Evolutionary conservation across 2,329 filamentous ascomycete genomes (phyloP).

Genomic region (Aspergillus sp.): DNA sequence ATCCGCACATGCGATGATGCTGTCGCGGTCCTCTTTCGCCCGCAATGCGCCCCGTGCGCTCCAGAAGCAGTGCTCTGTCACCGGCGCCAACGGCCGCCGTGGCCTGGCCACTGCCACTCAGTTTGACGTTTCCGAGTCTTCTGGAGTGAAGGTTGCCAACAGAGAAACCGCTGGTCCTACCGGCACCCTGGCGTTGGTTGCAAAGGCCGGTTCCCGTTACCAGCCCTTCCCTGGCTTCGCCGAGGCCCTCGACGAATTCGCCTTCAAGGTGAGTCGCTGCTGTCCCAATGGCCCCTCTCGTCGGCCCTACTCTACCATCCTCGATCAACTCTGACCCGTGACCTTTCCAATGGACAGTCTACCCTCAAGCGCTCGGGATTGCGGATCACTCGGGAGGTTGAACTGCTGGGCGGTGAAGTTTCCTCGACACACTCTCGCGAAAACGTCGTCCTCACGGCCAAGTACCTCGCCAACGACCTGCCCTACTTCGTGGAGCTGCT

Average conservation of each 20-base stretch:
- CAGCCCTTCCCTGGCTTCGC: slow-evolving; percentile 86
- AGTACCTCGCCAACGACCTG: slow-evolving; percentile 91
- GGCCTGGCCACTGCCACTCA: slow-evolving; percentile 65
- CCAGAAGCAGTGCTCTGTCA: slow-evolving; percentile 58
- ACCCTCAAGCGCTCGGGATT: slow-evolving; percentile 85
- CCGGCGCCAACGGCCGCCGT: slow-evolving; percentile 53
- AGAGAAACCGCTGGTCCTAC: slow-evolving; percentile 86
- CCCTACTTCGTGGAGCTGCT: slow-evolving; percentile 97
- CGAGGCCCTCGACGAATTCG: slow-evolving; percentile 88
- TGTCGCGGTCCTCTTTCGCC: slow-evolving; percentile 65
- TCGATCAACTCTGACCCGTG: slow-evolving; percentile 11
- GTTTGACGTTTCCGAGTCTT: slow-evolving; percentile 83
- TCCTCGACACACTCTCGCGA: slow-evolving; percentile 86
- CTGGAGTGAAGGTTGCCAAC: slow-evolving; percentile 88
- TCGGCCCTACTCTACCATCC: neutral
- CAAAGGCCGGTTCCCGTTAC: slow-evolving; percentile 92
- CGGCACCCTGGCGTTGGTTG: slow-evolving; percentile 84
- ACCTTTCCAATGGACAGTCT: slow-evolving; percentile 56
- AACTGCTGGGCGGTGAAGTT: slow-evolving; percentile 91
- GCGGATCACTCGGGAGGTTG: slow-evolving; percentile 90
- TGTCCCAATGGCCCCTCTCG: slow-evolving; percentile 21
- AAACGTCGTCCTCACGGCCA: slow-evolving; percentile 86
- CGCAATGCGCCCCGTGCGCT: slow-evolving; percentile 63
- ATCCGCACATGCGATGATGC: slow-evolving; percentile 61
- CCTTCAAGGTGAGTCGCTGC: slow-evolving; percentile 75